phyloP scores from a whole-genome alignment of 106 monocot genomes.

The Triglochin maritima region DNA sequence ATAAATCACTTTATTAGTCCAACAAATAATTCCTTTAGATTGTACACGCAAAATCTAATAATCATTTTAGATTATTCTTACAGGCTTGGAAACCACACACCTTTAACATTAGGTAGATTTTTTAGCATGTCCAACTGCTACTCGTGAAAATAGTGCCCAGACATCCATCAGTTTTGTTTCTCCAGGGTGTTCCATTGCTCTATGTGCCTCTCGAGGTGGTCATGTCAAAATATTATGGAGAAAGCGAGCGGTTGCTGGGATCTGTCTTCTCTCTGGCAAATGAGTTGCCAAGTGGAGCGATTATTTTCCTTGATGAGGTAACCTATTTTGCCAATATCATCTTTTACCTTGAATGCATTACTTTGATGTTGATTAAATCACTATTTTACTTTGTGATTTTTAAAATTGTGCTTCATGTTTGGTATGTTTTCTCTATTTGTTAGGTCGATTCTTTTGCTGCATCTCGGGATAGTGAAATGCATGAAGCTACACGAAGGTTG shows the following conservation, averaged over 20 bases:
- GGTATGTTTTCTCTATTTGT: background rate
- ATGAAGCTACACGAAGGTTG: constrained; percentile 96
- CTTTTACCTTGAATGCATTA: background rate
- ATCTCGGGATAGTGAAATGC: constrained; percentile 88
- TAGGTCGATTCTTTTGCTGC: constrained; percentile 94
- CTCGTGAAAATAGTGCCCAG: too few relatives aligned
- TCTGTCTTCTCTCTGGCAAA: constrained; percentile 90
- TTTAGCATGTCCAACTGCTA: too few relatives aligned
- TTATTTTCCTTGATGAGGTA: constrained; percentile 95
- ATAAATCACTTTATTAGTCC: too few relatives aligned
- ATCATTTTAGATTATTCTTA: too few relatives aligned
- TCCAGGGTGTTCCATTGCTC: constrained; percentile 77
- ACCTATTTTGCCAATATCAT: background rate
- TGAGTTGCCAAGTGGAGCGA: constrained; percentile 80
- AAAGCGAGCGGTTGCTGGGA: constrained; percentile 84
- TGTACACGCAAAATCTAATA: too few relatives aligned
- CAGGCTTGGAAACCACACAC: too few relatives aligned
- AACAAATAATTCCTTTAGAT: too few relatives aligned
- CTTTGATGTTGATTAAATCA: background rate
- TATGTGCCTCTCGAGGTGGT: constrained; percentile 96
- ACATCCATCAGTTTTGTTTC: too few relatives aligned
- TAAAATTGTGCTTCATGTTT: background rate
- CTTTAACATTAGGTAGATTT: too few relatives aligned
- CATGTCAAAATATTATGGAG: constrained; percentile 98
- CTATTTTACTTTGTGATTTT: background rate